Base-by-base conservation (phyloP, 331 rosid genomes). In the Quercus tomentella region DNA sequence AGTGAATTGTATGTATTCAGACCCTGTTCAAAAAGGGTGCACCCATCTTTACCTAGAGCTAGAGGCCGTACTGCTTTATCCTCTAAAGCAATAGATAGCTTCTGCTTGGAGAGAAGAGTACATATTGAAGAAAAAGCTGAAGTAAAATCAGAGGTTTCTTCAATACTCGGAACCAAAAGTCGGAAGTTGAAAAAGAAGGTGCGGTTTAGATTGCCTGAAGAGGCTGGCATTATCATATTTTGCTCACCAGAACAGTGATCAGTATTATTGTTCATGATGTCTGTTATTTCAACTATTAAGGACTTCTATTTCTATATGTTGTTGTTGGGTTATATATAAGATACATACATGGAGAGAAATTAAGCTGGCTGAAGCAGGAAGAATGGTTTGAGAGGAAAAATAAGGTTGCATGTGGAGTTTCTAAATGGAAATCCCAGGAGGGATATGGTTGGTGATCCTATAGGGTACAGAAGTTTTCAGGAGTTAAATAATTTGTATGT, bases 171-270 rank as follows among this genome's bases (percentile, higher is more conserved):
- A 52, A 75, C 28, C 56, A 31, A 43, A 79, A 79, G 77, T 61
- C 65, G 80, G 56, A 75, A 79, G 76, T 78, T 4, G 60, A 78
- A 41, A 7, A 85, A 79, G 35, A 75, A 18, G 76, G 86, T 81
- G 10, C 65, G 77, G 37, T 82, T 81, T 76, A 81, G 66, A 54
- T 74, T 82, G 33, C 82, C 86, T 2, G 81, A 85, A 66, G 83
- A 82, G 69, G 81, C 66, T 65, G 86, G 82, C 70, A 51, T 85
- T 58, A 2, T 78, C 70, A 43, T 78, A 35, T 55, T 79, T 75
- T 63, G 72, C 74, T 75, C 86, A 4, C 82, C 86, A 1, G 81
- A 77, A 0, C 43, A 45, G 52, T 11, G 52, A 45, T 45, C 52
- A 45, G 11, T 37, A 45, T 45, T 12, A 45, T 9, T 9, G 52